Conservation (phyloP, 2,329 filamentous ascomycete species). For the Colletotrichum limetticola region DNA sequence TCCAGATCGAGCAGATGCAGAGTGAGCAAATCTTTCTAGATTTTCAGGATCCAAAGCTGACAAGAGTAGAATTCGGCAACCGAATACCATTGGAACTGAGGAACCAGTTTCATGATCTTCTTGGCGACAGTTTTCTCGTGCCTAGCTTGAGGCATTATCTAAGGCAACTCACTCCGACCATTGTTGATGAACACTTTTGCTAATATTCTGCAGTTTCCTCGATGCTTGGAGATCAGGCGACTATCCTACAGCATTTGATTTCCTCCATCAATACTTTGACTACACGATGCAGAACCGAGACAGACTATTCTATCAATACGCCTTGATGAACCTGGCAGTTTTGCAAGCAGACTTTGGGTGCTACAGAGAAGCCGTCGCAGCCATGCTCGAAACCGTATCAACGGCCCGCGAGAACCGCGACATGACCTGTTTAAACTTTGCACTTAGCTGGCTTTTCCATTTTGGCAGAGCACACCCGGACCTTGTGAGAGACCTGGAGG, state of each 20-base stretch:
- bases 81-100: slow-evolving; percentile 81
- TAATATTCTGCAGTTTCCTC: slow-evolving; percentile 71
- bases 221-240: slow-evolving; percentile 94
- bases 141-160: slow-evolving; percentile 83
- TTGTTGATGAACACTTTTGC: not conserved
- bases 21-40: slow-evolving; percentile 57
- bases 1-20: slow-evolving; percentile 89
- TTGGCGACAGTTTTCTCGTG: slow-evolving; percentile 73
- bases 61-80: slow-evolving; percentile 72
- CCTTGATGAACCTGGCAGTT: slow-evolving; percentile 90
- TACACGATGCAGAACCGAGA: slow-evolving; percentile 91
- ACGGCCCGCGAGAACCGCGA: slow-evolving; percentile 96
- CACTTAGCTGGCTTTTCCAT: slow-evolving; percentile 94
- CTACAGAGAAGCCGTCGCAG: slow-evolving; percentile 87
- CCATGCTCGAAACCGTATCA: slow-evolving; percentile 94
- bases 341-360: slow-evolving; percentile 96
- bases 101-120: slow-evolving; percentile 74
- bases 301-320: slow-evolving; percentile 92
- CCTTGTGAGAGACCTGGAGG: slow-evolving; percentile 76
- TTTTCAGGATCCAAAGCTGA: not conserved
- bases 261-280: slow-evolving; percentile 94
- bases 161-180: slow-evolving; percentile 56
- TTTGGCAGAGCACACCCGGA: slow-evolving; percentile 88
- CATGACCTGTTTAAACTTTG: slow-evolving; percentile 92
- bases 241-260: slow-evolving; percentile 89